Percentiles rank a stretch among this genome's conserved stretches.
These are phyloP conservation scores for Penicillium riverlandense DNA, from an alignment of 495 filamentous ascomycete species.

Conservation along the genomic window DNA sequence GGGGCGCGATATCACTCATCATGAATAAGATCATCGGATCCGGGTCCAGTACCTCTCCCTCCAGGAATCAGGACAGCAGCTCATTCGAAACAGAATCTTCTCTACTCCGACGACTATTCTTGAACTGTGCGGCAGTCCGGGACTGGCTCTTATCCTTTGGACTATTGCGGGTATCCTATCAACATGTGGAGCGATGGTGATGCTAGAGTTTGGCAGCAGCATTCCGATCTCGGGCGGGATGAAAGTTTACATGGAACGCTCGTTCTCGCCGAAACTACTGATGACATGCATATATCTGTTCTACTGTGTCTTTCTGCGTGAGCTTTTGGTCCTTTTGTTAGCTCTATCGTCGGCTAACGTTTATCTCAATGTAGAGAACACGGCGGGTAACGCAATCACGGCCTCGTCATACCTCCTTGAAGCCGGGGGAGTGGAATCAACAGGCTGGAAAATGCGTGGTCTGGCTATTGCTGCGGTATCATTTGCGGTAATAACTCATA, in stretches of 20 bases:
- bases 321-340: background rate
- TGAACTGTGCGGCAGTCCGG: slow-evolving; percentile 54
- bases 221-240: slow-evolving; percentile 58
- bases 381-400: slow-evolving; percentile 22
- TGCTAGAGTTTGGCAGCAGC: slow-evolving; percentile 60
- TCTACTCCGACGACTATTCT: slow-evolving; percentile 59
- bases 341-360: background rate
- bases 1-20: slow-evolving; percentile 18
- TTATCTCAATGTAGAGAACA: slow-evolving; percentile 6
- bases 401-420: slow-evolving; percentile 16
- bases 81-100: slow-evolving; percentile 46
- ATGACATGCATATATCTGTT: slow-evolving; percentile 36
- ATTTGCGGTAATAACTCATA: slow-evolving; percentile 23
- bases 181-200: slow-evolving; percentile 50
- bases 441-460: slow-evolving; percentile 22
- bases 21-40: slow-evolving; percentile 22
- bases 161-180: slow-evolving; percentile 50
- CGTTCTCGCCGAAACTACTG: slow-evolving; percentile 48
- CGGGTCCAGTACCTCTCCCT: slow-evolving; percentile 6
- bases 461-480: slow-evolving; percentile 24
- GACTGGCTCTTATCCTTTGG: slow-evolving; percentile 56
- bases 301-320: slow-evolving; percentile 18
- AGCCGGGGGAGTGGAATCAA: slow-evolving; percentile 14
- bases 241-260: slow-evolving; percentile 62
- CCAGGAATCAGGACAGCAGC: background rate